Evolutionary conservation across 2,329 filamentous ascomycete species (phyloP), one percentile per base, ranked within the genome.

Genomic region (Aspergillus sp.): DNA sequence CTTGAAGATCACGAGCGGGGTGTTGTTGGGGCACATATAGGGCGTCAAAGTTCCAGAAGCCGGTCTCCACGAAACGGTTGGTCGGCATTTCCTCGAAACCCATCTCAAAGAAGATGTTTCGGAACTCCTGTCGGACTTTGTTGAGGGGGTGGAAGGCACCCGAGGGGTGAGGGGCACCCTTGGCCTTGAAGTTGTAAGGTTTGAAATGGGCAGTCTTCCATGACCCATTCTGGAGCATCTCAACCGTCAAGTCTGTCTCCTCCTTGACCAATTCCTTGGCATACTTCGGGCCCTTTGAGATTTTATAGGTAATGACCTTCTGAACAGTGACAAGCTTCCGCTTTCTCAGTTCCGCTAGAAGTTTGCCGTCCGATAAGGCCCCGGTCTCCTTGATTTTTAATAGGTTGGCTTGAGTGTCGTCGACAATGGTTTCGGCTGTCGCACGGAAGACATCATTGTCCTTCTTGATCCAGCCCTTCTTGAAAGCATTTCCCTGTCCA

Each of bases 51-150:
- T 98, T 98, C 92, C 95, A 99, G 87, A 98, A 97, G 47, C 93
- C 93, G 12, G 93, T 93, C 79, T 99, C 95, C 62, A 98, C 93
- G 73, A 88, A 97, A 74, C 90, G 87, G 78, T 90, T 89, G 50
- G 93, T 97, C 14, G 93, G 90, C 95, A 99, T 98, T 81, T 99
- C 95, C 70, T 93, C 88, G 80, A 98, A 99, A 53, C 93, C 95
- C 88, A 96, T 96, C 74, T 96, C 92, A 79, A 99, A 98, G 87
- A 99, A 99, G 73, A 99, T 97, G 72, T 95, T 90, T 58, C 95
- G 84, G 84, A 99, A 96, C 78, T 98, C 95, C 68, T 91, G 86
- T 67, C 95, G 89, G 68, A 98, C 93, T 82, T 98, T 98, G 80
- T 92, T 97, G 66, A 99, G 70, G 15, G 81, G 81, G 68, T 83